These are phyloP conservation scores for Aspergillus heteromorphus DNA, from an alignment of 495 filamentous ascomycete genomes.

Conservation along the genomic window DNA sequence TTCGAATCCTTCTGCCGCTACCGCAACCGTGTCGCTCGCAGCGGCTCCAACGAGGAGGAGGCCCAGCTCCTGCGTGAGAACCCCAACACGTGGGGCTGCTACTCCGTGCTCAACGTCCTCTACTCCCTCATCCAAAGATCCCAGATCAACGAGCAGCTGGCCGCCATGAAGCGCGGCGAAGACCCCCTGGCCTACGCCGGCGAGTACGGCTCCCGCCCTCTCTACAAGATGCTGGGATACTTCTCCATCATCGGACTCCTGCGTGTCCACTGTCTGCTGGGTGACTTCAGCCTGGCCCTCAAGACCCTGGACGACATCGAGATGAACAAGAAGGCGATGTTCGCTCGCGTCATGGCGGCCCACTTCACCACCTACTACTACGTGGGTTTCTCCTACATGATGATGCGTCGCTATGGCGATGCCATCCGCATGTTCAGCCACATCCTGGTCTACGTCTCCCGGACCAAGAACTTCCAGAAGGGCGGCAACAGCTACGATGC, in stretches of 20 bases:
- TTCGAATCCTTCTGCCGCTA: slow-evolving; percentile 99
- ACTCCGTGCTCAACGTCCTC: slow-evolving; percentile 97
- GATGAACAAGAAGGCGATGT: slow-evolving; percentile 99
- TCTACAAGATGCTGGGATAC: slow-evolving; percentile 98
- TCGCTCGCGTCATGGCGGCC: slow-evolving; percentile 97
- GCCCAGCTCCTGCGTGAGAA: slow-evolving; percentile 86
- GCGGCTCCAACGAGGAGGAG: slow-evolving; percentile 82
- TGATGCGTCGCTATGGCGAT: slow-evolving; percentile 98
- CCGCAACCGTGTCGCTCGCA: slow-evolving; percentile 82
- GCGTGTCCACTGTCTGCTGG: slow-evolving; percentile 91
- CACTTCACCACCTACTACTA: slow-evolving; percentile 99
- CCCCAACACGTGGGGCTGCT: slow-evolving; percentile 99
- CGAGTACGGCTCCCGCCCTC: slow-evolving; percentile 85
- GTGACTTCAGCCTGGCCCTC: slow-evolving; percentile 95
- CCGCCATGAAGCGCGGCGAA: slow-evolving; percentile 88
- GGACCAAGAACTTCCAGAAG: slow-evolving; percentile 99
- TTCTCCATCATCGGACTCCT: slow-evolving; percentile 98
- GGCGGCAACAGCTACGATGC: slow-evolving; percentile 89
- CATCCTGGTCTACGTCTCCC: slow-evolving; percentile 97
- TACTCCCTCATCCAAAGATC: slow-evolving; percentile 98
- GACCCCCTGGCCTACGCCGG: slow-evolving; percentile 79
- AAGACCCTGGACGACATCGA: slow-evolving; percentile 99
- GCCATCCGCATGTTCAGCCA: slow-evolving; percentile 99
- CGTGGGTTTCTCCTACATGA: slow-evolving; percentile 99
- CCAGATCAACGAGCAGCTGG: slow-evolving; percentile 94